These are phyloP conservation scores for Phytophthora kernoviae DNA, from an alignment of 352 stramenopile genomes.

Conservation along the genomic window DNA sequence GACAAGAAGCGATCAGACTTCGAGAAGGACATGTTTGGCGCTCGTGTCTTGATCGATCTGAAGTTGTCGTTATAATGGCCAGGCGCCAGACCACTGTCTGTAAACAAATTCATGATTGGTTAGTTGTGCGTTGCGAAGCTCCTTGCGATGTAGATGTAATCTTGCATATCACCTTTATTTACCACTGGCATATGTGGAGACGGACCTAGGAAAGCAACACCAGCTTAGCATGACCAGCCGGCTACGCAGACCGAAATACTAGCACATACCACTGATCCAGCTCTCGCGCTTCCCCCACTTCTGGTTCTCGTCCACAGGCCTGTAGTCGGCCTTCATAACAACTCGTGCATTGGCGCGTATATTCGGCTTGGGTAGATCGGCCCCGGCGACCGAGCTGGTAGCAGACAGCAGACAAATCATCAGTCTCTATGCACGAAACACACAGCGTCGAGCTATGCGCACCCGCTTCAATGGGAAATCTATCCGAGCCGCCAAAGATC, in stretches of 20 bases:
- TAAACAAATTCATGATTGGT: conserved; percentile 3
- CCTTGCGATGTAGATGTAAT: too few species aligned
- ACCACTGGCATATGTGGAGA: conserved; percentile 61
- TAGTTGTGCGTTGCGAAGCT: too few species aligned
- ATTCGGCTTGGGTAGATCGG: conserved; percentile 75
- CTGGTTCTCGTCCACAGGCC: conserved; percentile 61
- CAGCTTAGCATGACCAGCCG: background rate
- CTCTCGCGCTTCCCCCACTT: conserved; percentile 83
- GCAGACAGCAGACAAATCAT: background rate
- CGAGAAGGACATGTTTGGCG: conserved; percentile 76
- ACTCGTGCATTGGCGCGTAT: conserved; percentile 61
- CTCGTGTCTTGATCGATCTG: conserved; percentile 59
- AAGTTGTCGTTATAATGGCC: conserved; percentile 77
- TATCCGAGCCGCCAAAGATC: conserved; percentile 81
- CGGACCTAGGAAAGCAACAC: conserved; percentile 12
- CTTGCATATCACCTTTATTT: conserved; percentile 48
- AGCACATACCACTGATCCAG: conserved; percentile 74
- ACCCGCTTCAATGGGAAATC: conserved; percentile 77
- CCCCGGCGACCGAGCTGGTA: conserved; percentile 62
- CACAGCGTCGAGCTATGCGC: too few species aligned
- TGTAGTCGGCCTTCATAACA: conserved; percentile 77
- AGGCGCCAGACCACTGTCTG: conserved; percentile 64
- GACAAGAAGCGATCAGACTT: conserved; percentile 83
- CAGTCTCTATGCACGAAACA: background rate
- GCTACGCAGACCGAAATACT: too few species aligned